Evolutionary conservation across 495 filamentous ascomycete species (phyloP).

Genomic region (Hyaloscypha hepaticicola): DNA sequence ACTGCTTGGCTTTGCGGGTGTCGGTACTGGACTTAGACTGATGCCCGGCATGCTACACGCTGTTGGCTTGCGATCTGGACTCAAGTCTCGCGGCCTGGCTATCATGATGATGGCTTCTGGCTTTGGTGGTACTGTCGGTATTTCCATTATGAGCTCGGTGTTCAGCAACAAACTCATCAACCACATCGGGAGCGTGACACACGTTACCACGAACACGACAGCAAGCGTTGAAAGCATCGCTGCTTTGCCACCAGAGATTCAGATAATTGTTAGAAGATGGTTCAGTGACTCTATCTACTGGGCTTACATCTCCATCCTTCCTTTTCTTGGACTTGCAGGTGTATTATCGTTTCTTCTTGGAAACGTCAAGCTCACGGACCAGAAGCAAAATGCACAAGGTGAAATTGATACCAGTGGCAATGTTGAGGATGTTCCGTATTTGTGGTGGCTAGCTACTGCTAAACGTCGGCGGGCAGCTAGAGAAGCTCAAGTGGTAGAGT

Average conservation of each 20-base stretch:
- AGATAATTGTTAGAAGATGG: background rate
- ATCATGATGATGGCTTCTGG: slow-evolving; percentile 50
- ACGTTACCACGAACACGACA: background rate
- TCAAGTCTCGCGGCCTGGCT: slow-evolving; percentile 50
- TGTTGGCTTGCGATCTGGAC: slow-evolving; percentile 50
- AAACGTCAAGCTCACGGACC: background rate
- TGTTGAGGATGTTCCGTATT: slow-evolving; percentile 3
- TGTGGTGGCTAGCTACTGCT: slow-evolving; percentile 5
- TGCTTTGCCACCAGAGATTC: background rate
- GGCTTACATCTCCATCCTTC: background rate
- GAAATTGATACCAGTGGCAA: slow-evolving; percentile 1
- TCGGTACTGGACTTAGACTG: slow-evolving; percentile 51
- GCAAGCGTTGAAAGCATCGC: background rate
- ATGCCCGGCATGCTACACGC: slow-evolving; percentile 54
- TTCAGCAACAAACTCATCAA: slow-evolving; percentile 52
- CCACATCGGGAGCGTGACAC: background rate
- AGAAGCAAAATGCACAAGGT: background rate
- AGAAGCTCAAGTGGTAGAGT: slow-evolving; percentile 36
- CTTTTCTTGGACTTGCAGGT: background rate
- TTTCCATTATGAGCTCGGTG: slow-evolving; percentile 60
- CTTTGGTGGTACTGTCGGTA: slow-evolving; percentile 56
- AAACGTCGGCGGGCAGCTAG: background rate
- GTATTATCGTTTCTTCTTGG: background rate
- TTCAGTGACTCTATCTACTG: slow-evolving; percentile 4
- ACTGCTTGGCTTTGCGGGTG: slow-evolving; percentile 59